Evolutionary conservation across 139 green algal species (phyloP), one percentile per base, ranked within the genome.

Genomic region (Coelastrella sp.): DNA sequence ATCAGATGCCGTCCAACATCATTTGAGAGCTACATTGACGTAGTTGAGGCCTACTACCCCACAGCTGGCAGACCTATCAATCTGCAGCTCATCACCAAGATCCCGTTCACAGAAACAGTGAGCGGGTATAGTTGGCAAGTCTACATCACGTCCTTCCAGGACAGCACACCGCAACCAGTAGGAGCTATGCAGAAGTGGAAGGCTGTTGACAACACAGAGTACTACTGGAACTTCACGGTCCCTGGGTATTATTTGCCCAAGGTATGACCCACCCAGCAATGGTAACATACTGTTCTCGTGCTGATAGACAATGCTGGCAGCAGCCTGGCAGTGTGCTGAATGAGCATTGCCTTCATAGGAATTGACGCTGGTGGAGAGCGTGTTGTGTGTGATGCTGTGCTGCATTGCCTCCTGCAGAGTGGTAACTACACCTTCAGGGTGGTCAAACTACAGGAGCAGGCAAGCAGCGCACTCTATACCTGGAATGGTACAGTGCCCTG

Each of bases 1-100:
- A 45, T 27, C 32, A 9, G 5, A 8, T 82, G 75, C 75, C 35
- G 17, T 8, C 75, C 75, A 2, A 6, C 51, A 27, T 19, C 23
- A 15, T 82, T 71, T 41, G 25, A 71, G 25, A 25, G 71, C 75
- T 71, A 53, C 34, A 27, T 82, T 35, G 41, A 82, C 21, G 53
- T 35, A 0, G 0, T 71, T 17, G 34, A 19, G 0, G 25, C 34
- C 9, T 64, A 50, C 5, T 37, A 68, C 3, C 21, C 75, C 5
- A 71, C 75, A 15, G 35, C 53, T 38, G 35, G 53, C 8, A 11
- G 75, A 8, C 34, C 34, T 38, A 11, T 82, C 35, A 69, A n/a
- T 0, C 23, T 82, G 8, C 53, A 57, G 35, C 35, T 82, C 2
- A 2, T 69, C 75, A 82, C 51, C 75, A 82, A 57, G 53, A 69